Conservation (phyloP, 345 rosid species). For the Lepidium aucheri region DNA sequence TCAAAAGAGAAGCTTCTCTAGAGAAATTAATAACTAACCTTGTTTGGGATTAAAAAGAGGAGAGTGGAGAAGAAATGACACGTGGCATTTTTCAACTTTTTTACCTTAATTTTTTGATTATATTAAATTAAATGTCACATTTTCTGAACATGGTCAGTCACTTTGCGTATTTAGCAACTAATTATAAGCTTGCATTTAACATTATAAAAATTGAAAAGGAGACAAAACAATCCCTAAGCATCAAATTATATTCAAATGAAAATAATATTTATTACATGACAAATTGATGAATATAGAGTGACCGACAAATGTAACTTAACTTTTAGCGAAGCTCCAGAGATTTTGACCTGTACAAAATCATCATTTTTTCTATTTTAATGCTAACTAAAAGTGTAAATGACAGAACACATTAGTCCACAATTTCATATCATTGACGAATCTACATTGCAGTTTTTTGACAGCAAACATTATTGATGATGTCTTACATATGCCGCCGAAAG, state of each 20-base stretch:
- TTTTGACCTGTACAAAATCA: slow-evolving; percentile 26
- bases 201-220: not conserved
- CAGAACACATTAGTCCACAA: slow-evolving; percentile 29
- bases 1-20: slow-evolving; percentile 28
- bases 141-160: not conserved
- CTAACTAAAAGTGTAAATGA: too few species aligned
- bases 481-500: slow-evolving; percentile 26
- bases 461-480: slow-evolving; percentile 2
- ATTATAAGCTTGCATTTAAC: not conserved
- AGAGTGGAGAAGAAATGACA: not conserved
- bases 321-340: slow-evolving; percentile 24
- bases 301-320: slow-evolving; percentile 20
- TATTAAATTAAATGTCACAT: slow-evolving; percentile 6
- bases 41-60: slow-evolving; percentile 1
- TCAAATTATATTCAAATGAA: not conserved
- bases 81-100: slow-evolving; percentile 16
- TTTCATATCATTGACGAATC: slow-evolving; percentile 24
- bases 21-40: not conserved
- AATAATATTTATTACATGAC: slow-evolving; percentile 1
- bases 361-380: not conserved
- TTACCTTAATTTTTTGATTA: not conserved
- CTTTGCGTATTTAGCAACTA: slow-evolving; percentile 16
- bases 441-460: not conserved
- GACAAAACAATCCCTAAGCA: not conserved
- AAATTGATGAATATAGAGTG: slow-evolving; percentile 7